Percentiles rank a stretch among this genome's conserved stretches.
phyloP scores from a whole-genome alignment of 2,329 filamentous ascomycete genomes.

The Dothideomycetes sp. region DNA sequence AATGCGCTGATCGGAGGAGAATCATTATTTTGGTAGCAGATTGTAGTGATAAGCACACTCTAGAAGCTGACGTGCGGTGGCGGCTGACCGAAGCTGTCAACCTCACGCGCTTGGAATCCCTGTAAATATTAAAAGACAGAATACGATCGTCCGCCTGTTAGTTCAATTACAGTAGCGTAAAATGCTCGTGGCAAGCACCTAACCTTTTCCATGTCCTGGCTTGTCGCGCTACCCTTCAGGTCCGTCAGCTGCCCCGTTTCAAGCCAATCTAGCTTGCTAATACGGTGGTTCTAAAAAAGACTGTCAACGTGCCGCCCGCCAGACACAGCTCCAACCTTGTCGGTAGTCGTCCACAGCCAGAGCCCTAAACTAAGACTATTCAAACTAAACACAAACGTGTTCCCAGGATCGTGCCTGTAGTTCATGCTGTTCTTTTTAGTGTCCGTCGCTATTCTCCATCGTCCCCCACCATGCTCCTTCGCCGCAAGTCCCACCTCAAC shows the following conservation, averaged over 20 bases:
- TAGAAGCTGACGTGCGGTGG: background rate
- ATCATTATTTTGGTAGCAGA: too few relatives aligned
- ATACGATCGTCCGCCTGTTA: background rate
- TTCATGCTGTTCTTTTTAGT: background rate
- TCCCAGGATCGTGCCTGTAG: too few relatives aligned
- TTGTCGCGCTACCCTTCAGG: background rate
- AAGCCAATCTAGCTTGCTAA: background rate
- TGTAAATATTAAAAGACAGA: background rate
- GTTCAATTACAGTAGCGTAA: background rate
- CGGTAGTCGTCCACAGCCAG: background rate
- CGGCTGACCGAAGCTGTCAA: background rate
- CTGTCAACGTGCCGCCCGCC: background rate
- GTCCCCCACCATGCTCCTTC: background rate
- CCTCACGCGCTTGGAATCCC: background rate
- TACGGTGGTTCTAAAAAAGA: background rate
- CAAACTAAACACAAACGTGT: background rate
- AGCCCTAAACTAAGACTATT: background rate
- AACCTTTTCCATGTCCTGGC: background rate
- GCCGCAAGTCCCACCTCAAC: too few relatives aligned
- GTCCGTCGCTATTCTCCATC: background rate
- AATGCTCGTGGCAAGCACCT: too few relatives aligned
- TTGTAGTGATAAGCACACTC: background rate
- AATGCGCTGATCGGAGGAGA: too few relatives aligned
- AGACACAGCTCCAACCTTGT: background rate
- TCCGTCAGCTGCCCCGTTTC: background rate